Evolutionary conservation across 164 flowering plant species (phyloP).

Genomic region (Piper longum): DNA sequence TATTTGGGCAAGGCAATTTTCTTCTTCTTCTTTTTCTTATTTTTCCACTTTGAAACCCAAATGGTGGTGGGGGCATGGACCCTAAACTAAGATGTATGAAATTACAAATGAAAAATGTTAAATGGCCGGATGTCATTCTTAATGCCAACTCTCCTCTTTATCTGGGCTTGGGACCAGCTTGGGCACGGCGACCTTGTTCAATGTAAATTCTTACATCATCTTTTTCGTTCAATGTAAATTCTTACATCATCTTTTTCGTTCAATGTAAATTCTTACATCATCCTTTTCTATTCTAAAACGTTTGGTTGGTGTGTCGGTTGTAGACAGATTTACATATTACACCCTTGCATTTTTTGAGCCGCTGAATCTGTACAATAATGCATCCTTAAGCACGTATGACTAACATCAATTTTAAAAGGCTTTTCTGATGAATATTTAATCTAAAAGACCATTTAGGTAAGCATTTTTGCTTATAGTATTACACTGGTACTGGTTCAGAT

Average conservation of each 20-base stretch:
- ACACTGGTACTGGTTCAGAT: neutral
- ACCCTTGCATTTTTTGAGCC: constrained; percentile 96
- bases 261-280: neutral
- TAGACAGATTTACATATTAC: constrained; percentile 92
- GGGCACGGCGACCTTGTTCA: too few relatives aligned
- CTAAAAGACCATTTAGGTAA: neutral
- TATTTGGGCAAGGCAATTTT: neutral
- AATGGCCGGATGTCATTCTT: too few relatives aligned
- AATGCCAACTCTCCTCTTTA: neutral
- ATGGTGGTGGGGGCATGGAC: neutral
- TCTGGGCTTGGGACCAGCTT: too few relatives aligned
- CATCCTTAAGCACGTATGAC: constrained; percentile 78
- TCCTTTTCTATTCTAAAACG: neutral
- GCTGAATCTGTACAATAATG: constrained; percentile 79
- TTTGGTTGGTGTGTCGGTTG: constrained; percentile 97
- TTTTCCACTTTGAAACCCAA: neutral
- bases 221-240: too few relatives aligned
- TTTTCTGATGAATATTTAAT: too few relatives aligned
- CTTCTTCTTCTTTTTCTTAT: neutral
- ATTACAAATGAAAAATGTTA: too few relatives aligned
- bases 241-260: neutral
- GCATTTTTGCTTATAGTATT: too few relatives aligned
- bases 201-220: neutral
- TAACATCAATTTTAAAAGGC: too few relatives aligned
- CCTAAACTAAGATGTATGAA: too few relatives aligned